These are phyloP conservation scores for Vaucheria bursata DNA, from an alignment of 352 stramenopile genomes.

Conservation along the genomic window DNA sequence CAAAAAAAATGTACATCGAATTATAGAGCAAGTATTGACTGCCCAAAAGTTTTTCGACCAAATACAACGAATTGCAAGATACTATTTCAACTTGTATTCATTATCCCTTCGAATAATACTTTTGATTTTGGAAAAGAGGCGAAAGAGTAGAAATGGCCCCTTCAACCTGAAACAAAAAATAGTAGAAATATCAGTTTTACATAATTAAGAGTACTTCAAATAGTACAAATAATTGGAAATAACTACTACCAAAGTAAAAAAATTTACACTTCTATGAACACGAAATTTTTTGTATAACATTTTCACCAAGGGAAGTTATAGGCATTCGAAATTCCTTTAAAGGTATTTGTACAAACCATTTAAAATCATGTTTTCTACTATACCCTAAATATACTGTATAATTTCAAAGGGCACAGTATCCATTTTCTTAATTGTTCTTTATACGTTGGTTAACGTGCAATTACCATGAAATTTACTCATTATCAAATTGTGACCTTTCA, in stretches of 20 bases:
- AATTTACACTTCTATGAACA: neutral
- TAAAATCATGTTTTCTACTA: no score
- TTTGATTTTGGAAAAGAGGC: neutral
- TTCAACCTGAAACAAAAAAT: no score
- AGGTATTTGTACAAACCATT: no score
- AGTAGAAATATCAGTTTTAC: neutral
- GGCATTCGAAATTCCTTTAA: neutral
- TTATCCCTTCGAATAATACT: slow-evolving; percentile 2
- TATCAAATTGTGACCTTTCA: no score
- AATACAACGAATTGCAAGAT: neutral
- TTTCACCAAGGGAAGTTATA: neutral
- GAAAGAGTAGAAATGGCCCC: neutral
- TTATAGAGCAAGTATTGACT: neutral
- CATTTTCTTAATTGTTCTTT: no score
- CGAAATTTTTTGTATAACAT: neutral
- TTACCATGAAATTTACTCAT: neutral
- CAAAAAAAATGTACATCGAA: neutral
- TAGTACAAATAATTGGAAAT: neutral
- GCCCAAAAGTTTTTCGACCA: neutral
- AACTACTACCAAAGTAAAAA: neutral
- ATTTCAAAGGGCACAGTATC: no score
- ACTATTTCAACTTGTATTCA: neutral
- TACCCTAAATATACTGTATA: no score
- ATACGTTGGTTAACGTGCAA: no score
- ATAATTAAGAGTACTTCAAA: neutral